phyloP scores from a whole-genome alignment of 2,329 filamentous ascomycete genomes.

The Immersiporthe knoxdaviesiana region DNA sequence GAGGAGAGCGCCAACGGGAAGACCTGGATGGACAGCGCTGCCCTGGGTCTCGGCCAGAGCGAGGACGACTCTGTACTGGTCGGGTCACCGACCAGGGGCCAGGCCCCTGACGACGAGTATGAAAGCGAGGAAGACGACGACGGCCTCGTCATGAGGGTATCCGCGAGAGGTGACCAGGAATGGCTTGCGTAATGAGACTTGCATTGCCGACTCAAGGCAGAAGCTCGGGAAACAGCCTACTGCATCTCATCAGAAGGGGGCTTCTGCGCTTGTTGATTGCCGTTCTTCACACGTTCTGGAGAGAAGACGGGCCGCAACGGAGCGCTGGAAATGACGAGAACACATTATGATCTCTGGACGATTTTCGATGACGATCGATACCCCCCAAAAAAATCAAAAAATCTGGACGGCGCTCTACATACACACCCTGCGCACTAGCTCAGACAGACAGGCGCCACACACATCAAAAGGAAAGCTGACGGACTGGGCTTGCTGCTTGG shows the following conservation, averaged over 20 bases:
- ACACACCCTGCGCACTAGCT: not conserved
- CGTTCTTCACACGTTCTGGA: not conserved
- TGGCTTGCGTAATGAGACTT: constrained; percentile 54
- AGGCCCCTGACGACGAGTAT: constrained; percentile 42
- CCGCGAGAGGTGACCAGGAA: constrained; percentile 61
- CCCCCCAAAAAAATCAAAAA: too few species aligned
- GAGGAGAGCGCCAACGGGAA: constrained; percentile 94
- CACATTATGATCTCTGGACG: not conserved
- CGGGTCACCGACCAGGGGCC: constrained; percentile 26
- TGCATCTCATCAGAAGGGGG: not conserved
- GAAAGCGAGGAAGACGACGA: constrained; percentile 57
- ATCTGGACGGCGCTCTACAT: not conserved
- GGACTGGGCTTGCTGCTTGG: not conserved
- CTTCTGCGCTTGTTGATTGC: not conserved
- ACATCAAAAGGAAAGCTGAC: not conserved
- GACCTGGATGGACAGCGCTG: constrained; percentile 73
- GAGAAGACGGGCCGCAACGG: not conserved
- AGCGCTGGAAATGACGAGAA: not conserved
- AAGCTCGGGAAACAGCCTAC: not conserved
- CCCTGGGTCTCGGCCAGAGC: not conserved
- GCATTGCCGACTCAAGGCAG: not conserved
- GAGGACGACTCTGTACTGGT: constrained; percentile 27
- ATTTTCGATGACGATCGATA: not conserved
- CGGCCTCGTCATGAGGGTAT: constrained; percentile 59
- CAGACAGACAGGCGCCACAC: not conserved